Evolutionary conservation across 495 filamentous ascomycete genomes (phyloP).

Genomic region (Annulohypoxylon moriforme): DNA sequence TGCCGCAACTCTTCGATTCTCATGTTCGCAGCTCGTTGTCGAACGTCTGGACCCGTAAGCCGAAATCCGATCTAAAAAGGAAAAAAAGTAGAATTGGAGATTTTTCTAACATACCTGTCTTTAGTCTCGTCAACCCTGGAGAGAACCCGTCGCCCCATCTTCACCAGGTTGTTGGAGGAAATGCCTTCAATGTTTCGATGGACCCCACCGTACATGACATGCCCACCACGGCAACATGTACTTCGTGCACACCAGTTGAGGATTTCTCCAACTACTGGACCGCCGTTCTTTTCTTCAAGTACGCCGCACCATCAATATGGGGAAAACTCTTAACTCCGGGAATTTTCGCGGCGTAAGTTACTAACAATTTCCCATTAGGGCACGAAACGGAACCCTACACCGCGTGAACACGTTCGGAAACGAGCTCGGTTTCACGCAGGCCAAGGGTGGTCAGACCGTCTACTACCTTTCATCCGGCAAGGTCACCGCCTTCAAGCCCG

Average conservation of each 20-base stretch:
- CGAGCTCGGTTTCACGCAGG: slow-evolving; percentile 53
- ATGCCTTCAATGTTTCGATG: slow-evolving; percentile 53
- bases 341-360: too few species aligned
- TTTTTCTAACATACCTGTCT: slow-evolving; percentile 27
- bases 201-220: slow-evolving; percentile 45
- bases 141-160: slow-evolving; percentile 48
- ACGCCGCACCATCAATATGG: slow-evolving; percentile 12
- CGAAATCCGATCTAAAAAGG: not conserved
- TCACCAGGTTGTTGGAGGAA: slow-evolving; percentile 52
- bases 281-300: slow-evolving; percentile 54
- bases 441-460: slow-evolving; percentile 56
- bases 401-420: slow-evolving; percentile 57
- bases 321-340: not conserved
- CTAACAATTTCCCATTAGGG: slow-evolving; percentile 19
- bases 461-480: slow-evolving; percentile 56
- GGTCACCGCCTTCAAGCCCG: slow-evolving; percentile 56
- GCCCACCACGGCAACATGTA: slow-evolving; percentile 51
- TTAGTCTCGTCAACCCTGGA: slow-evolving; percentile 50
- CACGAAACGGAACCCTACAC: slow-evolving; percentile 56
- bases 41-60: slow-evolving; percentile 58
- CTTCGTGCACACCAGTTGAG: slow-evolving; percentile 48
- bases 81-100: not conserved
- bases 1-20: slow-evolving; percentile 56
- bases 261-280: slow-evolving; percentile 59
- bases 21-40: slow-evolving; percentile 58